Conservation (phyloP, 768 basidiomycete genomes). For the Boletus vinaceobasis region DNA sequence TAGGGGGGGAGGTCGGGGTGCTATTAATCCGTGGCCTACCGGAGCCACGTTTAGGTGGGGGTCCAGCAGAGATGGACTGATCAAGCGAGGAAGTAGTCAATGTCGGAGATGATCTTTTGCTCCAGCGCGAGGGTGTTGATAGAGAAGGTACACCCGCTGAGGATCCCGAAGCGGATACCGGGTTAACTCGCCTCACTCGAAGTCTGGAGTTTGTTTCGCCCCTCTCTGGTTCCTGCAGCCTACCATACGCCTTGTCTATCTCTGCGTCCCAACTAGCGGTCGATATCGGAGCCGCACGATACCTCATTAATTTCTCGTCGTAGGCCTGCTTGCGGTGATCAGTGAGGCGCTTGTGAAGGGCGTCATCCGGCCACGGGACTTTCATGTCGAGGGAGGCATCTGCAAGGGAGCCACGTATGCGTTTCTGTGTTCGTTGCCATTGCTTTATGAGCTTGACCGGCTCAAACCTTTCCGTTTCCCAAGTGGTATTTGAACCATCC, state of each 20-base stretch:
- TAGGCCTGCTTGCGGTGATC: slow-evolving; percentile 43
- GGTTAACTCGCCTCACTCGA: slow-evolving; percentile 16
- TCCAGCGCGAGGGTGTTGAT: slow-evolving; percentile 1
- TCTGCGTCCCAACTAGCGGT: slow-evolving; percentile 27
- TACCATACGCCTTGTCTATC: slow-evolving; percentile 18
- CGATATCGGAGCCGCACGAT: slow-evolving; percentile 2
- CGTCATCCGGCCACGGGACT: slow-evolving; percentile 38
- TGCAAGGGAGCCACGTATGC: slow-evolving; percentile 30
- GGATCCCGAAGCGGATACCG: slow-evolving; percentile 7
- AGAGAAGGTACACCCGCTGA: neutral
- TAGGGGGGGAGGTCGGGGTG: slow-evolving; percentile 8
- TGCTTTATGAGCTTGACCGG: slow-evolving; percentile 14
- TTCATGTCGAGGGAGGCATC: slow-evolving; percentile 36
- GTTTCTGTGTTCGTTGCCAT: slow-evolving; percentile 36
- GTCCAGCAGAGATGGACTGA: slow-evolving; percentile 12
- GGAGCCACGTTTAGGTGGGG: slow-evolving; percentile 3
- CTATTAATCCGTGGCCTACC: slow-evolving; percentile 5
- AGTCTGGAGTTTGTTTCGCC: slow-evolving; percentile 24
- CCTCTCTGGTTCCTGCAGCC: slow-evolving; percentile 25
- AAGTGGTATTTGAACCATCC: slow-evolving; percentile 56
- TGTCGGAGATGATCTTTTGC: slow-evolving; percentile 14
- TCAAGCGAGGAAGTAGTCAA: slow-evolving; percentile 8
- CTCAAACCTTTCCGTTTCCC: slow-evolving; percentile 35
- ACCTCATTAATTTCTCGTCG: slow-evolving; percentile 38
- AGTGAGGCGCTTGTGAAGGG: slow-evolving; percentile 43